A percentile compares a stretch with the other conserved stretches of the same genome.
Evolutionary conservation across 78 protist genomes (phyloP).

Genomic region (Dictyostelium intermedium): DNA sequence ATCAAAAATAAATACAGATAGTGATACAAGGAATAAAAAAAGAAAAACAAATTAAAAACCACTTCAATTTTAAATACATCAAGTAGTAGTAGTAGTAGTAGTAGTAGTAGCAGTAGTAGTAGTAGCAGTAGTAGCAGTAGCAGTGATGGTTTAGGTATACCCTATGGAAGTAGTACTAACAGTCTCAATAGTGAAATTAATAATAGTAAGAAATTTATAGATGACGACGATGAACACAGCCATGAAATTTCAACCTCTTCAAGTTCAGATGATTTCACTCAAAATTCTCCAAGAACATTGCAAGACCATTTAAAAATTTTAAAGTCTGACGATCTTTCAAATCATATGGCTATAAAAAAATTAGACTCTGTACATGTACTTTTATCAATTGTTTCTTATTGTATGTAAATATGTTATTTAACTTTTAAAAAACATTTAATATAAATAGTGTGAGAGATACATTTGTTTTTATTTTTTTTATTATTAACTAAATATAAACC

Average conservation of each 20-base stretch:
- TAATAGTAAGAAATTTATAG: background rate
- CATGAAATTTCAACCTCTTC: constrained; percentile 43
- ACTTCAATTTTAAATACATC: background rate
- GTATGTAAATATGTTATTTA: constrained; percentile 20
- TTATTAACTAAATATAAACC: too few relatives aligned
- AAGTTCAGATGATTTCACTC: background rate
- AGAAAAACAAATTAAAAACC: background rate
- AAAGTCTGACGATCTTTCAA: constrained; percentile 15
- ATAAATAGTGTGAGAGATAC: too few relatives aligned
- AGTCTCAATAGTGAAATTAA: background rate
- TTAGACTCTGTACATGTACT: constrained; percentile 21
- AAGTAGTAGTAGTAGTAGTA: background rate
- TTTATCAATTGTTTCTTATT: constrained; percentile 39
- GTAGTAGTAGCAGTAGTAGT: constrained; percentile 18
- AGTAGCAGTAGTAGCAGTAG: background rate
- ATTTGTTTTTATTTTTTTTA: background rate
- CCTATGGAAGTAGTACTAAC: constrained; percentile 6
- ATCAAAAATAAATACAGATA: background rate
- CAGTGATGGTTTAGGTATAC: background rate
- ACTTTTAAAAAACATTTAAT: too few relatives aligned
- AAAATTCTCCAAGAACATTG: constrained; percentile 43
- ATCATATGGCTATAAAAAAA: constrained; percentile 8
- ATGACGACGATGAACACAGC: background rate
- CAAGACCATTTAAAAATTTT: constrained; percentile 35
- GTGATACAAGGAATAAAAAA: constrained; percentile 4